Base-by-base conservation (phyloP, 257 asterid genomes). In the Forsythia viridissima region DNA sequence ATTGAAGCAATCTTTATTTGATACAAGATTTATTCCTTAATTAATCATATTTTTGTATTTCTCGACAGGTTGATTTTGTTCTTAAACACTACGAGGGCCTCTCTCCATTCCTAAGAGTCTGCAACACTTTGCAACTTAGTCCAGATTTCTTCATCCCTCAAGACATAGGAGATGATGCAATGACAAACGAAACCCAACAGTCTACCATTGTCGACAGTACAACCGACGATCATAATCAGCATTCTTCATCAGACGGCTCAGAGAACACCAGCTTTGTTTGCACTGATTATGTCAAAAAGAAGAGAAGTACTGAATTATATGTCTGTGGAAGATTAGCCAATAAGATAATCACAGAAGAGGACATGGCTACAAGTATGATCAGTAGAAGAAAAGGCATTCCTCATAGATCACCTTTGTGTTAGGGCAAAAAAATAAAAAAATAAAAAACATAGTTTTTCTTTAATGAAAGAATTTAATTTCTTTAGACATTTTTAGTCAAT, bases 301-400 rank as follows among this genome's bases (percentile, higher is more conserved):
- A 94, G 83, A 84, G 97, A 74, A 94, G 93, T n/a, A 63, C 18
- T 80, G 97, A 90, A 41, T 70, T 92, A 7, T 90, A 88, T 78
- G 83, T 91, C 0, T 94, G 93, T 76, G 92, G 93, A 78, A 87
- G 94, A 85, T 80, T 90, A 77, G 82, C 83, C 52, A 88, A 73
- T 79, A 89, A 90, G 79, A 87, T 89, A 6, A 63, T 10, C 11
- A 77, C 82, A 0, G 91, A 86, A 48, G 99, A 93, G 83, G 98
- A 91, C 80, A 91, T 90, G 90, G 92, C 92, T 57, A 91, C 90
- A 46, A 93, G 90, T 88, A 89, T 93, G 90, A 63, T 63, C 38
- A 94, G 90, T 84, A 89, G 99, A 84, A 91, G 99, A 83, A 94
- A 94, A 91, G 88, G 99, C 67, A 92, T 91, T 75, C 99, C 99